Base-by-base conservation (phyloP, 1,139 yeast genomes). In the Hansenula sp. region DNA sequence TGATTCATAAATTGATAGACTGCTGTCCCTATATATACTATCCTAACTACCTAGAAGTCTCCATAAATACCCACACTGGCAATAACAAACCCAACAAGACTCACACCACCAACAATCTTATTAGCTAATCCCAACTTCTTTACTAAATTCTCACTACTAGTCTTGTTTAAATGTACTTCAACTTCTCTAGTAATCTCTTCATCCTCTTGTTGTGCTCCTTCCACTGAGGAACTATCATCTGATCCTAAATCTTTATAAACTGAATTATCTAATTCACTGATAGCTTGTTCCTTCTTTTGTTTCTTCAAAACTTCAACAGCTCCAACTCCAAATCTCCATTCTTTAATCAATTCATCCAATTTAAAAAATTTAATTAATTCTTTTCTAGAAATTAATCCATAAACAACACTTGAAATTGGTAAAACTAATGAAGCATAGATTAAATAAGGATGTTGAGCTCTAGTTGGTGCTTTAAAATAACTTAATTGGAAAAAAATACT, bases 371-470 rank as follows among this genome's bases (percentile, higher is more conserved):
- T 47, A 10, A 9, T 4, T 2, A 52, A 6, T n/a, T 41, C 42
- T 2, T 37, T 33, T 18, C 37, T 44, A 8, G 44, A 36, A 7
- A 45, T n/a, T 2, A 39, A 17, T n/a, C 41, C 46, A 35, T 43
- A 48, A 18, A 51, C 37, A 2, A 43, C n/a, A n/a, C n/a, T 17
- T n/a, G 46, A 17, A 11, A 59, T 29, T 20, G 68, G 68, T 32
- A 59, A 56, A 1, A 59, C 57, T 26, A 60, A 41, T 37, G 63
- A 58, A 7, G 66, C 60, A 42, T 56, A 56, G n/a, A 56, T 44
- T 40, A 64, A 47, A 44, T 64, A 64, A 16, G 69, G 69, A 44
- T 56, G 69, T 48, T 57, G 56, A 38, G 50, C 44, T 16, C 42
- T 43, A 6, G 38, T 29, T 25, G 67, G 67, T 1, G 62, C 59